Conservation (phyloP, 2,329 filamentous ascomycete species). For the Penicillium expansum region DNA sequence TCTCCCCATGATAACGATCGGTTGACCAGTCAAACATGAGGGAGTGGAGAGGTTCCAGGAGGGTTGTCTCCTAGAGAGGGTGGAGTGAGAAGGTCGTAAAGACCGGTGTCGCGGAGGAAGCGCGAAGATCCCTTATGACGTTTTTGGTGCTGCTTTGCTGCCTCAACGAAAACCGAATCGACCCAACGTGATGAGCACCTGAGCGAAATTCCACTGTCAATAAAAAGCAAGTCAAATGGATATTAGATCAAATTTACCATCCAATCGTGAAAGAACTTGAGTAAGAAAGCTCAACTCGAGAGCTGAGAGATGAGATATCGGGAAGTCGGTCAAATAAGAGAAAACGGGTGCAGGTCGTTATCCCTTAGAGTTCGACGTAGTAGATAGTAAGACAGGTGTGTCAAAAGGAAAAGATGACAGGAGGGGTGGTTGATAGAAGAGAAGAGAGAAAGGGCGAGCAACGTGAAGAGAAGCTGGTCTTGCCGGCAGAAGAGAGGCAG, state of each 20-base stretch:
- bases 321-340: conserved; percentile 28
- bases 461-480: conserved; percentile 20
- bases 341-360: conserved; percentile 45
- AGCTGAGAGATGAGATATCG: conserved; percentile 25
- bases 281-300: conserved; percentile 18
- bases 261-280: conserved; percentile 7
- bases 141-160: conserved; percentile 33
- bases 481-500: conserved; percentile 17
- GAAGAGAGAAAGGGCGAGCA: conserved; percentile 13
- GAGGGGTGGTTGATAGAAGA: conserved; percentile 11
- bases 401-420: conserved; percentile 8
- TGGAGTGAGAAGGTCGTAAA: conserved; percentile 27
- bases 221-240: not conserved
- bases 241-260: conserved; percentile 3
- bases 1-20: conserved; percentile 48
- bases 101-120: conserved; percentile 31
- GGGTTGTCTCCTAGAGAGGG: conserved; percentile 28
- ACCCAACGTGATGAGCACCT: conserved; percentile 10
- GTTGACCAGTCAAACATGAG: conserved; percentile 42
- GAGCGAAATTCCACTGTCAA: not conserved
- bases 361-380: conserved; percentile 19
- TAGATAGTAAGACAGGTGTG: conserved; percentile 13
- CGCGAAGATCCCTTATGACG: conserved; percentile 39
- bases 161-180: conserved; percentile 28
- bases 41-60: conserved; percentile 28